phyloP scores from a whole-genome alignment of 1,284 basidiomycete genomes.

The Austroboletus niveus region DNA sequence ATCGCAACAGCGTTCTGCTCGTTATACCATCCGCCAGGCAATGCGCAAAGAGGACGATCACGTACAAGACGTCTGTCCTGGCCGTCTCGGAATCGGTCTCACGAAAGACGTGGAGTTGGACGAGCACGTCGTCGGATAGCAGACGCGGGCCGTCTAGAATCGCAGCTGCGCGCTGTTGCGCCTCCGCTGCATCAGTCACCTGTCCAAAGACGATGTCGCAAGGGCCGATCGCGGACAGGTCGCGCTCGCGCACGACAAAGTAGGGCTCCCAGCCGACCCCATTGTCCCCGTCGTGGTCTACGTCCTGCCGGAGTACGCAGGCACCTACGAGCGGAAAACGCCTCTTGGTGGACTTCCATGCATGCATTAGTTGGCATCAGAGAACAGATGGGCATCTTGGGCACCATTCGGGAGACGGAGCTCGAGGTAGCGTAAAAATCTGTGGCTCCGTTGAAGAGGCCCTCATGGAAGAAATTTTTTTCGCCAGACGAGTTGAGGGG shows the following conservation, averaged over 20 bases:
- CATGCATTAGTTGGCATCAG: slow-evolving; percentile 12
- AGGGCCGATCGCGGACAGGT: not conserved
- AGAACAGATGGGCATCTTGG: slow-evolving; percentile 14
- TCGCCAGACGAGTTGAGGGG: slow-evolving; percentile 11
- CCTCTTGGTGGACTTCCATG: slow-evolving; percentile 21
- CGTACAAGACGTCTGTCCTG: not conserved
- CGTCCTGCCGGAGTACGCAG: slow-evolving; percentile 11
- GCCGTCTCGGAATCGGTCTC: not conserved
- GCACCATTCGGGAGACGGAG: slow-evolving; percentile 7
- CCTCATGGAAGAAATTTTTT: slow-evolving; percentile 11
- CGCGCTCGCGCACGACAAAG: not conserved
- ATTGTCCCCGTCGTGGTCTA: no score
- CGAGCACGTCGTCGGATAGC: not conserved
- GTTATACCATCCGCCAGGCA: not conserved
- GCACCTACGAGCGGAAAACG: slow-evolving; percentile 22
- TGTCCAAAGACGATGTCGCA: not conserved
- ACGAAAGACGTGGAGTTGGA: not conserved
- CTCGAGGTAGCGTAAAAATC: slow-evolving; percentile 12
- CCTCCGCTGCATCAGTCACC: not conserved
- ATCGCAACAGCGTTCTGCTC: not conserved
- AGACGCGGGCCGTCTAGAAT: not conserved
- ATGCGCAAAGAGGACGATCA: not conserved
- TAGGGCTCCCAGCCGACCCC: not conserved
- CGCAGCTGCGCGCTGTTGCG: not conserved
- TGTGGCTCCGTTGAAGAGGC: slow-evolving; percentile 16